These are phyloP conservation scores for Stagonosporopsis cucurbitacearum DNA, from an alignment of 2,329 filamentous ascomycete species.

Conservation along the genomic window DNA sequence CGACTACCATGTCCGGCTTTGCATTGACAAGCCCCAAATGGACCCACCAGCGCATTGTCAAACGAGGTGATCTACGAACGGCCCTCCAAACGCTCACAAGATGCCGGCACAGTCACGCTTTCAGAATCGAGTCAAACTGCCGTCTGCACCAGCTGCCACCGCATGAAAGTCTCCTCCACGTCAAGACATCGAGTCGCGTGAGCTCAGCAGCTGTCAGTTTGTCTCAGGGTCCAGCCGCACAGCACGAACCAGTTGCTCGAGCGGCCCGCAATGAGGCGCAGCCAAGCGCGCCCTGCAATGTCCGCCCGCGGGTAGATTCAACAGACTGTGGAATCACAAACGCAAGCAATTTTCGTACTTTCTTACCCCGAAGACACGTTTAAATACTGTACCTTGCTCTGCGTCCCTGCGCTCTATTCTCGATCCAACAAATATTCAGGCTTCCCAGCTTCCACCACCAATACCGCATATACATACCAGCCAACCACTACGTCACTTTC, in stretches of 20 bases:
- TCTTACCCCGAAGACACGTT: neutral
- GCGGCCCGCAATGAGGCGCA: constrained; percentile 6
- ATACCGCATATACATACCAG: neutral
- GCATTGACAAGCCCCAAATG: neutral
- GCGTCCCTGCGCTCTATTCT: neutral
- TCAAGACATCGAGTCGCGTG: neutral
- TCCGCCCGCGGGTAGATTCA: constrained; percentile 7
- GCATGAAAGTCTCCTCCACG: neutral
- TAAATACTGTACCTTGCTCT: neutral
- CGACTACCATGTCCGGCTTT: neutral
- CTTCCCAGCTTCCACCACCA: neutral
- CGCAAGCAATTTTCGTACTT: constrained; percentile 3
- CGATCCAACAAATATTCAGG: neutral
- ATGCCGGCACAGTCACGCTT: neutral
- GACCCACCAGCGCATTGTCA: neutral
- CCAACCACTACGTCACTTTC: constrained; percentile 17
- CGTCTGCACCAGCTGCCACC: neutral
- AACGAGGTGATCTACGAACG: neutral
- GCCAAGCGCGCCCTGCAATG: constrained; percentile 16
- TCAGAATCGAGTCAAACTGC: neutral
- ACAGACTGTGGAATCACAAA: constrained; percentile 1
- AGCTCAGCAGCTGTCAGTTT: neutral
- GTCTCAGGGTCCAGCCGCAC: constrained; percentile 2
- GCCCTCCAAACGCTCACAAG: neutral
- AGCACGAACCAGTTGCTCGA: constrained; percentile 9